Conservation (phyloP, 495 filamentous ascomycete genomes). For the Penicillium goetzii region DNA sequence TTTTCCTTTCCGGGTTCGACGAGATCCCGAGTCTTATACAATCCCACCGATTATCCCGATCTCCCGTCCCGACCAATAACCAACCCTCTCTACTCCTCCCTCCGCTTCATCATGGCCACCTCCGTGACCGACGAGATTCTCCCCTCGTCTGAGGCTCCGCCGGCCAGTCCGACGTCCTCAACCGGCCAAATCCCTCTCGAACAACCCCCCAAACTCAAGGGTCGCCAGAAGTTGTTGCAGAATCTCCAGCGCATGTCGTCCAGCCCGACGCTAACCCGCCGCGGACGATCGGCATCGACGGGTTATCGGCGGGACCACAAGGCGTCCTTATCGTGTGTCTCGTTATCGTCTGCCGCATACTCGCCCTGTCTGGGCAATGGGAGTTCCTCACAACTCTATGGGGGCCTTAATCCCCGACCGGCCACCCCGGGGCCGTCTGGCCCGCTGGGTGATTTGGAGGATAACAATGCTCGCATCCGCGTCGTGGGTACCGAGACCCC, state of each 20-base stretch:
- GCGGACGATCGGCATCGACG: slow-evolving; percentile 60
- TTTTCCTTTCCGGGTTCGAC: not conserved
- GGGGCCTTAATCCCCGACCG: slow-evolving; percentile 56
- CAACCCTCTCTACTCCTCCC: slow-evolving; percentile 2
- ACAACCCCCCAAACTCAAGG: slow-evolving; percentile 65
- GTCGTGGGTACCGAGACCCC: slow-evolving; percentile 47
- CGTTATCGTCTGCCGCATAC: slow-evolving; percentile 66
- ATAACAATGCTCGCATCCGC: slow-evolving; percentile 54
- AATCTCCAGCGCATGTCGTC: slow-evolving; percentile 88
- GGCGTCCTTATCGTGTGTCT: slow-evolving; percentile 85
- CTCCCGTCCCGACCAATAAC: slow-evolving; percentile 8
- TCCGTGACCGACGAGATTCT: slow-evolving; percentile 32
- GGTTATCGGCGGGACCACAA: slow-evolving; percentile 66
- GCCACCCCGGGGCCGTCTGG: slow-evolving; percentile 65
- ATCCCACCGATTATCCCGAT: not conserved
- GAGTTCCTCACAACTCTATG: slow-evolving; percentile 64
- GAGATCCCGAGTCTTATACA: not conserved
- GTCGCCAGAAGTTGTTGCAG: slow-evolving; percentile 73
- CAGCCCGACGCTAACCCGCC: slow-evolving; percentile 71
- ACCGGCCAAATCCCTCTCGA: slow-evolving; percentile 52
- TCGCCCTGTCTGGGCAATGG: slow-evolving; percentile 55
- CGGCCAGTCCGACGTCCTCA: slow-evolving; percentile 37
- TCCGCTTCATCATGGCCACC: slow-evolving; percentile 34
- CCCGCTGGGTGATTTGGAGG: slow-evolving; percentile 35
- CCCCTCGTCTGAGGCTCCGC: slow-evolving; percentile 34